Base-by-base conservation (phyloP, 2,329 filamentous ascomycete genomes). In the Septoria linicola region DNA sequence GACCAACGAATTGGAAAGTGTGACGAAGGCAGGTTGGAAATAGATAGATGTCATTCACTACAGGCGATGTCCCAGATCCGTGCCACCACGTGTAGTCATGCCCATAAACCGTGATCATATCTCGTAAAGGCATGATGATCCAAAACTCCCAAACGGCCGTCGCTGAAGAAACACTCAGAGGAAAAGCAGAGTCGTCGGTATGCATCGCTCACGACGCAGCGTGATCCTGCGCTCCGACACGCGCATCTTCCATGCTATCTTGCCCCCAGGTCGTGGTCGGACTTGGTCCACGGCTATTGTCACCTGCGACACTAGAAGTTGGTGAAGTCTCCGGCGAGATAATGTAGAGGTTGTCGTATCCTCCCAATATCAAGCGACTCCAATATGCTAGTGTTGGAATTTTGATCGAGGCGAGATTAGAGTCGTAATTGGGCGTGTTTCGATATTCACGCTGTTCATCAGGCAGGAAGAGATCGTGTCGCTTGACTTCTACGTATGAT, bases 341-440 rank as follows among this genome's bases (percentile, higher is more conserved):
- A 53, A 78, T 76, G 62, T 73, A 78, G n/a, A 78, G 67, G 30
- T 76, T 70, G 19, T 73, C 68, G 55, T 70, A 77, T 50, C 68
- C 71, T 49, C 73, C 72, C 50, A 75, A 65, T 13, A 77, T 60
- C 55, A 76, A 64, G 32, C 73, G 68, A 53, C 72, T 73, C 69
- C 72, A 74, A 58, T 74, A 76, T 8, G 73, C 71, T 23, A 62
- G 60, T 8, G 66, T 68, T 4, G 74, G 73, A 17, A 78, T 66
- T 41, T 73, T 72, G 51, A 78, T 67, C 45, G 73, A 74, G 16
- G 75, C 75, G 46, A 77, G 65, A 1, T 70, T 73, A n/a, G 69
- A 69, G 61, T 75, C 73, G 63, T 70, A 70, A 43, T 73, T 74
- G 21, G 74, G 73, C 17, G 63, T 62, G 8, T 62, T 41, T n/a